Base-by-base conservation (phyloP, 2,329 filamentous ascomycete species). In the Exophiala dermatitidis region DNA sequence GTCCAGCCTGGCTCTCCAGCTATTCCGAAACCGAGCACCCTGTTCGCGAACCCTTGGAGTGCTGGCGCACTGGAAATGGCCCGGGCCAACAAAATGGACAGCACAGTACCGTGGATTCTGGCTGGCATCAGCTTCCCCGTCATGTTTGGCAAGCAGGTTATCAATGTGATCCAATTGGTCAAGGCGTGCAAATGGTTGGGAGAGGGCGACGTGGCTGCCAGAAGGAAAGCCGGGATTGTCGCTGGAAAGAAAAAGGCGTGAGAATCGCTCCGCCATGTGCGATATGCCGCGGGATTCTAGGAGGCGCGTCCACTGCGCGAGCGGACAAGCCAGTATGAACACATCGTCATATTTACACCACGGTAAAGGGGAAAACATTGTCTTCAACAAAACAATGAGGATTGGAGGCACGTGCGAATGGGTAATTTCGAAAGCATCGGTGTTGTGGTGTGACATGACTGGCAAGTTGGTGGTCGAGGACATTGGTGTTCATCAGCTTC, bases 171-270 rank as follows among this genome's bases (percentile, higher is more conserved):
- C 45, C 93, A 98, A 76, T 79, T 98, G 63, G 81, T 95, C 66
- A 95, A 96, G 72, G 93, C 93, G 4, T 90, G 89, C 71, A 83
- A 83, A 66, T 94, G 88, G 84, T 77, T 98, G 37, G 93, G 89
- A 0, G 90, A 97, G 72, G 90, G 90, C n/a, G 93, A 98, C 65
- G 71, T 86, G 34, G 77, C 81, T 64, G 75, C 78, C 57, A 80
- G 89, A 64, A 79, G 69, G 62, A 74, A 71, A 28, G 71, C 65
- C 69, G 56, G 82, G 38, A 60, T 63, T 29, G 57, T 60, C 8
- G 48, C 48, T 40, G 44, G 48, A 10, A 59, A 56, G 53, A 59
- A 53, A 50, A 53, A 46, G 53, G 48, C 42, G 3, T 46, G 44
- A 46, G 29, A 19, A 19, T 19, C 19, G 19, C 19, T 19, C 19